phyloP scores from a whole-genome alignment of 768 basidiomycete species.

The Rhizopogon vesiculosus region DNA sequence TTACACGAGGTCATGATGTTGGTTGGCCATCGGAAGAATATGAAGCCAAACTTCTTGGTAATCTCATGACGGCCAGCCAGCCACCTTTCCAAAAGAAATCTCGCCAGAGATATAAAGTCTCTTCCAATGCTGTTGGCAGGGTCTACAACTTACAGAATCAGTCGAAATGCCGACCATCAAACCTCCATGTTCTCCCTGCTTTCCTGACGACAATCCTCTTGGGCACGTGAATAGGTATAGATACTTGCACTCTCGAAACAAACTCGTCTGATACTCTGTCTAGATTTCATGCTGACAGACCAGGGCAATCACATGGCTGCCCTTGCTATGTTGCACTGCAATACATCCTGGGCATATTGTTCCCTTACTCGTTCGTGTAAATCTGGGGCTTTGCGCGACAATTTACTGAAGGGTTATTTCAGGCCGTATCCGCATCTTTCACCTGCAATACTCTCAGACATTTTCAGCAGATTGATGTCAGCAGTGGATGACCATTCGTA shows the following conservation, averaged over 20 bases:
- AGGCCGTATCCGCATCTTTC: neutral
- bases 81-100: neutral
- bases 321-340: neutral
- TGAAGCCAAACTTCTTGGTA: neutral
- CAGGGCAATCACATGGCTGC: neutral
- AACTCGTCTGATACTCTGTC: neutral
- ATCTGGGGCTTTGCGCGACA: neutral
- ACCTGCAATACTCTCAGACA: neutral
- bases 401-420: neutral
- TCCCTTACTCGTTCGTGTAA: neutral
- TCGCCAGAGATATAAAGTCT: neutral
- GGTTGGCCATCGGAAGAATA: neutral
- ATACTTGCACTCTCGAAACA: neutral
- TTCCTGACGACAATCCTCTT: neutral
- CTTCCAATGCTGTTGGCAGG: neutral
- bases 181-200: neutral
- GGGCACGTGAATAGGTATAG: neutral
- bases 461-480: no score
- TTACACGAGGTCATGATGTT: neutral
- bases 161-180: neutral
- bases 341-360: neutral
- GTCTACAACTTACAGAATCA: neutral
- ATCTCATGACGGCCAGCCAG: neutral
- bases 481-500: accelerated
- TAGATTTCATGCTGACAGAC: neutral